Conservation (phyloP, 176 grass and related monocot species). For the Lolium multiflorum region DNA sequence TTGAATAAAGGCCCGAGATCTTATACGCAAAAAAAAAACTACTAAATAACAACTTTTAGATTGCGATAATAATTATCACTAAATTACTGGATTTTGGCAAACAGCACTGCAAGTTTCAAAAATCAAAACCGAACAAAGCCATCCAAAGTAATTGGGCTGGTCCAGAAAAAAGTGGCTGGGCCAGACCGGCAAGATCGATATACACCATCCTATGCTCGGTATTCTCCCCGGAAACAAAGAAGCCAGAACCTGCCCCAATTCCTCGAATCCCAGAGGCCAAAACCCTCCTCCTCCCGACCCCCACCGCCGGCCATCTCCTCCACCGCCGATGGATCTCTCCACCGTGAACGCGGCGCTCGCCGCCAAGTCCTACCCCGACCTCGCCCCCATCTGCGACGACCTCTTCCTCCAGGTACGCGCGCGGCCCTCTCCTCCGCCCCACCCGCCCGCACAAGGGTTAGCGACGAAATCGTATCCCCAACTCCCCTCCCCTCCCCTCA, state of each 20-base stretch:
- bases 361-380: conserved; percentile 51
- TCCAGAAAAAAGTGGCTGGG: background rate
- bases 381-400: conserved; percentile 76
- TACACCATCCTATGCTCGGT: background rate
- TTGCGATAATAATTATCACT: too few relatives aligned
- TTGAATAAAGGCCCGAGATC: too few relatives aligned
- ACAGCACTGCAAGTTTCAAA: background rate
- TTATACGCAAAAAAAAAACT: too few relatives aligned
- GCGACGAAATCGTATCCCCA: background rate
- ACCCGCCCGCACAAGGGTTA: background rate
- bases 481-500: background rate
- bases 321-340: conserved; percentile 71
- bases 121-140: background rate
- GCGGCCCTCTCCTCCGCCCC: background rate
- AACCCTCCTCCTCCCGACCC: background rate
- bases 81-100: background rate
- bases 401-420: conserved; percentile 61
- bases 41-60: too few relatives aligned
- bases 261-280: conserved; percentile 13
- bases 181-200: background rate
- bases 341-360: conserved; percentile 61
- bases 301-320: conserved; percentile 23
- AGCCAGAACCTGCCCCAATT: background rate
- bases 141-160: background rate
- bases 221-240: background rate